These are phyloP conservation scores for Colletotrichum limetticola DNA, from an alignment of 2,329 filamentous ascomycete species.

Conservation along the genomic window DNA sequence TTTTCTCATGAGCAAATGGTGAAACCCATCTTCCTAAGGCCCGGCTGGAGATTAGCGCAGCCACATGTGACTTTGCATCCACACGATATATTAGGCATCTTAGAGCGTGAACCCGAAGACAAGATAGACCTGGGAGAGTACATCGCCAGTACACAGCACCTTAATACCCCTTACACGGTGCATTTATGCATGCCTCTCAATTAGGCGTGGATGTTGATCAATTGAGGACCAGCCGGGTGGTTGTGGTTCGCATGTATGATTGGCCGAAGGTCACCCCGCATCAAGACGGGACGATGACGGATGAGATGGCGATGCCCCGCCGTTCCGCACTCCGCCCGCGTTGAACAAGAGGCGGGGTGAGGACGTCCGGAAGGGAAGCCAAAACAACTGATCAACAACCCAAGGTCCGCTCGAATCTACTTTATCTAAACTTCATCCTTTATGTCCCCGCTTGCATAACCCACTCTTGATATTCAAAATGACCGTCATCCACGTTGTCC, in stretches of 20 bases:
- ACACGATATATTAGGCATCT: too few species aligned
- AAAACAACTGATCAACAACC: background rate
- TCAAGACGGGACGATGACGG: conserved; percentile 1
- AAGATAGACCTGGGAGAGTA: too few species aligned
- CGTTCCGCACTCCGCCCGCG: background rate
- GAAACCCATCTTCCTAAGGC: too few species aligned
- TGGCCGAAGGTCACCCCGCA: background rate
- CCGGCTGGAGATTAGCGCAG: too few species aligned
- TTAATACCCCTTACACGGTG: too few species aligned
- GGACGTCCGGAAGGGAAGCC: background rate
- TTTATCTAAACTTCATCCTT: background rate
- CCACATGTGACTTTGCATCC: too few species aligned
- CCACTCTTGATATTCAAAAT: conserved; percentile 49
- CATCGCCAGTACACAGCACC: too few species aligned
- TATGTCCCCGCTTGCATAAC: background rate
- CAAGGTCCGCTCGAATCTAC: background rate
- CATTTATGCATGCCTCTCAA: too few species aligned
- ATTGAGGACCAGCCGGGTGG: background rate
- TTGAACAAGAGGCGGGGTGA: background rate
- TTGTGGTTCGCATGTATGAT: background rate
- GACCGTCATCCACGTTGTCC: conserved; percentile 75
- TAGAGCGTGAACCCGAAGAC: too few species aligned
- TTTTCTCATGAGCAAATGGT: too few species aligned
- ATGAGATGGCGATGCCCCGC: conserved; percentile 2
- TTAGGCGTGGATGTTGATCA: background rate